Evolutionary conservation across 1,139 yeast genomes (phyloP).

Genomic region (Scheffersomyces lignicola): DNA sequence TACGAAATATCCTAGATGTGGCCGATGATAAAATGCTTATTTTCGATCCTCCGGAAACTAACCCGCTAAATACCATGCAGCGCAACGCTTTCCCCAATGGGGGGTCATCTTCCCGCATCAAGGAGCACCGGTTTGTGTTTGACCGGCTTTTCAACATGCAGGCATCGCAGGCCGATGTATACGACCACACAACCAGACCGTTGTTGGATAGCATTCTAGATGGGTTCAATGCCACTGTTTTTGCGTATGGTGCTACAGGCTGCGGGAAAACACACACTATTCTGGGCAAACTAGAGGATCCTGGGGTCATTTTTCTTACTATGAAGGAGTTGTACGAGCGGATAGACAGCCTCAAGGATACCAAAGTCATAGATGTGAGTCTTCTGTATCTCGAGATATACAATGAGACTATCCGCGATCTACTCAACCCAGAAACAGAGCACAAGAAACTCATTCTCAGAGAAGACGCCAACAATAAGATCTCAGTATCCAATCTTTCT

Average conservation of each 20-base stretch:
- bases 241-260: conserved; percentile 90
- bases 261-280: conserved; percentile 97
- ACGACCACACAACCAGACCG: conserved; percentile 65
- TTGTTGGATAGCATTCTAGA: conserved; percentile 73
- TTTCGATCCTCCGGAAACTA: conserved; percentile 84
- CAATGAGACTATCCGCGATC: conserved; percentile 83
- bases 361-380: conserved; percentile 58
- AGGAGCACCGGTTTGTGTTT: conserved; percentile 81
- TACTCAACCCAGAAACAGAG: conserved; percentile 58
- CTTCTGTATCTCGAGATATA: conserved; percentile 84
- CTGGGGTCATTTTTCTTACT: conserved; percentile 80
- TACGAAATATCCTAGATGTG: conserved; percentile 74
- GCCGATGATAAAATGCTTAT: conserved; percentile 88
- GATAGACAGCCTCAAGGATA: conserved; percentile 56
- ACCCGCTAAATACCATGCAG: conserved; percentile 63
- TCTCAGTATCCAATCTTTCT: conserved; percentile 74
- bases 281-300: conserved; percentile 68
- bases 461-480: conserved; percentile 69
- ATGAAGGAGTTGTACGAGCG: conserved; percentile 71
- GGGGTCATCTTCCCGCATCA: conserved; percentile 45
- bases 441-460: conserved; percentile 54
- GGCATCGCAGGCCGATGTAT: conserved; percentile 68
- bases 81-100: conserved; percentile 52
- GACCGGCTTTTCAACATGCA: conserved; percentile 72
- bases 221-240: conserved; percentile 87